Base-by-base conservation (phyloP, 495 filamentous ascomycete genomes). In the Podospora comata region DNA sequence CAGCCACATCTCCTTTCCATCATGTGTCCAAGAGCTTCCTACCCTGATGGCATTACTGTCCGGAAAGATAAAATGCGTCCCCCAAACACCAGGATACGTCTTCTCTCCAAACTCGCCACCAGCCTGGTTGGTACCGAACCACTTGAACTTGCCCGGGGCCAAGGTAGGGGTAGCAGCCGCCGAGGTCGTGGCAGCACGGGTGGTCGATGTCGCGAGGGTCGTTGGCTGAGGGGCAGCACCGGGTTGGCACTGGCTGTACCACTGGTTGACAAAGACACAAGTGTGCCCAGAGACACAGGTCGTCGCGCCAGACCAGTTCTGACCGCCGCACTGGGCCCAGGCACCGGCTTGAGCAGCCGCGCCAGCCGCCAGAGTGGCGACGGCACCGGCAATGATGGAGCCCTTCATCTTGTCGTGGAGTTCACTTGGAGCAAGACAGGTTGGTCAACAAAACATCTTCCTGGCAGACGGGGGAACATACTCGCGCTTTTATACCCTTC, bases 11-110 rank as follows among this genome's bases (percentile, higher is more conserved):
- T 23, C 23, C 23, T 23, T 23, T 23, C 23, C 23, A 23, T 23
- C 23, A 23, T 23, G 23, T 23, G 68, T 68, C 15, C 23, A 13
- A 15, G 13, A 5, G 9, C 9, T 58, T 20, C 79, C 68, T 76
- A 85, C 82, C 67, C 78, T 71, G 48, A 85, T 79, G 68, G 83
- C 75, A 27, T 76, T 67, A 23, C 79, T 78, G 27, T 78, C 78
- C 5, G 87, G 87, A 81, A 85, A 90, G 67, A 76, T 86, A 73
- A 89, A 90, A 67, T 89, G 78, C 0, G 73, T 87, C 58, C 84
- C 86, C 69, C 85, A 79, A 5, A 65, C 71, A 30, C 88, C 88
- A n/a, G 88, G 88, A 63, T 79, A 75, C 27, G 76, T 78, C 20
- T 73, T 77, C 19, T 79, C 67, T 48, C 84, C 84, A 62, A 87